Conservation (phyloP, 306 rosid species). For the Senna siamea region DNA sequence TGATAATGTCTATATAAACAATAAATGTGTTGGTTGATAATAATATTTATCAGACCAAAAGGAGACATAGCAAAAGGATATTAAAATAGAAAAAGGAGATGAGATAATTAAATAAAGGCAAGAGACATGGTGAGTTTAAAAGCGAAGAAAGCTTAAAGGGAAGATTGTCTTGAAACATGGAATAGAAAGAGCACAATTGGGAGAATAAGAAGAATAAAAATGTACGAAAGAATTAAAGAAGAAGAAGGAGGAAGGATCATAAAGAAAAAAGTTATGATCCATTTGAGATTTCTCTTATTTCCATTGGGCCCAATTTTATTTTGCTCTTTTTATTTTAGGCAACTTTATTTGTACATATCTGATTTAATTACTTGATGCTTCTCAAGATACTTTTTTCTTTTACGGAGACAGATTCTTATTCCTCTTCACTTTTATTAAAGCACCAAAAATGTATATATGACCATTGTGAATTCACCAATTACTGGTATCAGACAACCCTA, state of each 20-base stretch:
- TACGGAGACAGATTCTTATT: background rate
- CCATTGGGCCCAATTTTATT: conserved; percentile 28
- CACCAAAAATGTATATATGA: conserved; percentile 28
- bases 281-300: conserved; percentile 19
- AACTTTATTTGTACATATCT: conserved; percentile 37
- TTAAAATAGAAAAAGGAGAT: too few relatives aligned
- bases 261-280: conserved; percentile 36
- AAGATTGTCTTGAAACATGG: conserved; percentile 30
- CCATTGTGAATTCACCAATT: too few relatives aligned
- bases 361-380: conserved; percentile 42
- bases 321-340: background rate
- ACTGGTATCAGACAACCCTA: too few relatives aligned
- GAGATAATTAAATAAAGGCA: too few relatives aligned
- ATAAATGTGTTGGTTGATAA: too few relatives aligned
- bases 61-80: too few relatives aligned
- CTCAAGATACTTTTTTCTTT: conserved; percentile 25
- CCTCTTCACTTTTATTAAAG: conserved; percentile 43
- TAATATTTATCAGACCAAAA: too few relatives aligned
- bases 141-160: conserved; percentile 37
- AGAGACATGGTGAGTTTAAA: conserved; percentile 6
- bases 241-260: background rate
- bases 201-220: conserved; percentile 27
- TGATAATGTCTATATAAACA: too few relatives aligned
- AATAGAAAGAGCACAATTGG: background rate
- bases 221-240: background rate